Evolutionary conservation across 495 filamentous ascomycete species (phyloP), one percentile per base, ranked within the genome.

Genomic region (Podospora tetraspora): DNA sequence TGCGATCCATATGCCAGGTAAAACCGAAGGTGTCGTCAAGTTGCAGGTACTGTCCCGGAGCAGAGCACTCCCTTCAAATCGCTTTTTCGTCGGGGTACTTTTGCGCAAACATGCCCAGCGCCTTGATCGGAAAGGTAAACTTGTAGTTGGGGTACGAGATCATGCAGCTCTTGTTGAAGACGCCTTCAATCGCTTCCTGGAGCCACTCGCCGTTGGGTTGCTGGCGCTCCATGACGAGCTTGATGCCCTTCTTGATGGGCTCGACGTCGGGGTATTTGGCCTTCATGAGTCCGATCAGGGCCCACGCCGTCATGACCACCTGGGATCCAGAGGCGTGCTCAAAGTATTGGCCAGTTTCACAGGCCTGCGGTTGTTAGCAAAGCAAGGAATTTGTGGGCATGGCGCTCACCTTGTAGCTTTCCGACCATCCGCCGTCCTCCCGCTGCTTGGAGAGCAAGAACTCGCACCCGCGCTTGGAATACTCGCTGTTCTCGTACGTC

Each of bases 141-240:
- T 99, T 99, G 84, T 99, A 99, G 81, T 99, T 99, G 67, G 95
- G 95, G 75, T 99, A 99, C 4, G 94, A 95, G 66, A 99, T 99
- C 94, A 98, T 98, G 79, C 95, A 97, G 74, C 89, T 96, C 82
- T 97, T 97, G 80, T 99, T 99, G 82, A 99, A 99, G 13, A 99
- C 95, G 8, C 95, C 95, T 75, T 99, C 95, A 72, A 99, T 97
- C 0, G 88, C 89, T 79, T 99, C 95, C 74, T 97, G 94, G 69
- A 90, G 77, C 95, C 95, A 99, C 81, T 97, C 93, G 16, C 95
- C 95, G 76, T 96, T 96, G 4, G 80, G 75, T 75, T 91, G 88
- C 75, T 99, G 95, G 58, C 95, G 85, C 10, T 83, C 80, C 89
- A 97, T 94, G 60, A 99, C 84, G 71, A 98, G 81, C 79, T 87